Evolutionary conservation across 2,329 filamentous ascomycete genomes (phyloP).

Genomic region (Hypomyces perniciosus): DNA sequence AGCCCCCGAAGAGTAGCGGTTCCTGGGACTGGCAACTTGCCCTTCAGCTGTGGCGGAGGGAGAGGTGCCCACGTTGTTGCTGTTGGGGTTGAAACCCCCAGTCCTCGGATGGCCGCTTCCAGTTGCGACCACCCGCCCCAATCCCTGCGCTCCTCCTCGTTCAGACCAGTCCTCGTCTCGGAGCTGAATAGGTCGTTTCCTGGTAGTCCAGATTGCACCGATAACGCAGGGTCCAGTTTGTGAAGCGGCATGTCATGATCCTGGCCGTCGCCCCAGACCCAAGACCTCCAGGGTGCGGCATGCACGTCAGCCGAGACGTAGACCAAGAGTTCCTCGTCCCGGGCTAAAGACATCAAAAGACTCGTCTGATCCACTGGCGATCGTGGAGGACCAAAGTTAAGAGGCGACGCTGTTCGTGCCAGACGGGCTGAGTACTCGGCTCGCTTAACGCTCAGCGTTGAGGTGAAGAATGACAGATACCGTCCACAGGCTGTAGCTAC

Average conservation of each 20-base stretch:
- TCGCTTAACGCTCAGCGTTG: constrained; percentile 53
- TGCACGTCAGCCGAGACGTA: constrained; percentile 86
- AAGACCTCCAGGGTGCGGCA: constrained; percentile 67
- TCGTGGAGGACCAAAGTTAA: constrained; percentile 25
- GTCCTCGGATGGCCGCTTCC: constrained; percentile 41
- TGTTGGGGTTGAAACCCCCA: constrained; percentile 21
- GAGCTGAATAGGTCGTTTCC: constrained; percentile 37
- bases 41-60: constrained; percentile 31
- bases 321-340: constrained; percentile 81
- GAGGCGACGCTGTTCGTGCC: constrained; percentile 26
- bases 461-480: constrained; percentile 75
- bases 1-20: constrained; percentile 24
- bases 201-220: constrained; percentile 17
- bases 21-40: constrained; percentile 24
- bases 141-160: constrained; percentile 52
- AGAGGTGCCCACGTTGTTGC: constrained; percentile 22
- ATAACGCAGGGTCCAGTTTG: constrained; percentile 13
- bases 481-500: constrained; percentile 75
- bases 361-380: constrained; percentile 26
- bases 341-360: constrained; percentile 30
- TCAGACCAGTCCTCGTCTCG: constrained; percentile 47
- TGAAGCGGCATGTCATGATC: constrained; percentile 39
- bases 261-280: constrained; percentile 67
- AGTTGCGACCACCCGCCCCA: constrained; percentile 80
- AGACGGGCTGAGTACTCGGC: constrained; percentile 39